Evolutionary conservation across 495 filamentous ascomycete genomes (phyloP), one percentile per base, ranked within the genome.

Genomic region (Cryomyces antarcticus): DNA sequence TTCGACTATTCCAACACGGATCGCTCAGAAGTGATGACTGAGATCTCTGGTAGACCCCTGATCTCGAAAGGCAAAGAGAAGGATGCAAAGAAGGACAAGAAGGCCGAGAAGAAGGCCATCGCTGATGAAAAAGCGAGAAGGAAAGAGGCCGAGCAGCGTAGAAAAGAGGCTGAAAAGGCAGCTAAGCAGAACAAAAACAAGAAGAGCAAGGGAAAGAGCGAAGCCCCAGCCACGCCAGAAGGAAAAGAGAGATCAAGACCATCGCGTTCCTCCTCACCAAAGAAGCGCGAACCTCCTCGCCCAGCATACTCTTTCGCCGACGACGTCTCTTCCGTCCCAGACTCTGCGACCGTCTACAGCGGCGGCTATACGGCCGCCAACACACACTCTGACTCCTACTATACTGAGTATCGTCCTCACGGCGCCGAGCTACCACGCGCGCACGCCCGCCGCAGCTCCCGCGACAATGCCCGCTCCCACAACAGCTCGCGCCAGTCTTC

Each of bases 1-100:
- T 77, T 76, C 61, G 81, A 80, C 53, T 62, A 61, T 28, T 72
- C 69, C 31, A 61, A 62, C 53, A 46, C 65, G 64, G 30, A 71
- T 65, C 30, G 68, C 43, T 80, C 75, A 54, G 72, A 28, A 53
- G 57, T 64, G 34, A 62, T 13, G 68, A 66, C 33, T 55, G 59
- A 54, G 60, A 60, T 52, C 61, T 69, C 60, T 59, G 33, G 47
- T 30, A 47, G 29, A 5, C n/a, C 31, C 24, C n/a, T 39, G 6
- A 27, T 9, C 40, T 41, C 41, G 30, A 35, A 47, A 34, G 38
- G 43, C 37, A 50, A 50, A 42, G 43, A 50, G 40, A 53, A 54
- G 41, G 52, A 46, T 4, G 46, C 47, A n/a, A 48, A 56, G 27
- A 38, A 40, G 7, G 43, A 44, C 28, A 46, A 52, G 9, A 51